A percentile compares a stretch with the other conserved stretches of the same genome.
These are phyloP conservation scores for Cavenderia fasciculata DNA, from an alignment of 78 protist species.

Conservation along the genomic window DNA sequence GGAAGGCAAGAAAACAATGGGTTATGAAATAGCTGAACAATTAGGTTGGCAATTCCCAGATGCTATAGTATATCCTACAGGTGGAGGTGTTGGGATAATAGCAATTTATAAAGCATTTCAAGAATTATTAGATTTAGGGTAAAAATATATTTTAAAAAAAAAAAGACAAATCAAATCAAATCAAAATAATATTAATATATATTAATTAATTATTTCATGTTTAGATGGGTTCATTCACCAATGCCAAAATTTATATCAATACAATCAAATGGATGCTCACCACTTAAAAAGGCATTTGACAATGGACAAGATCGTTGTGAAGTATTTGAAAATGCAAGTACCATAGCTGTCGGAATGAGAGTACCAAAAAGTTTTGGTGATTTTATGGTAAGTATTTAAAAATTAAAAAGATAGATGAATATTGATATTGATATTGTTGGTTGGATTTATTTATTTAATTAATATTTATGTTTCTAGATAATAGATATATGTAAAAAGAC, in stretches of 20 bases:
- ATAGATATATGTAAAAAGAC: background rate
- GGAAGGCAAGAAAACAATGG: constrained; percentile 28
- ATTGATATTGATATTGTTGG: background rate
- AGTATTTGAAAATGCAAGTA: background rate
- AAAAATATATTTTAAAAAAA: background rate
- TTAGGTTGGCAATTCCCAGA: background rate
- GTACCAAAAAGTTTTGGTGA: constrained; percentile 12
- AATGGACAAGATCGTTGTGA: background rate
- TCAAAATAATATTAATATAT: background rate
- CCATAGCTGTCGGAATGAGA: constrained; percentile 1
- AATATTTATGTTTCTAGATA: background rate
- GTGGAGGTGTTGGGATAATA: constrained; percentile 17
- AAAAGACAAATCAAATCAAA: background rate
- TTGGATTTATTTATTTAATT: too few species aligned
- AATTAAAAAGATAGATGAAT: background rate
- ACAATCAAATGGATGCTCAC: background rate
- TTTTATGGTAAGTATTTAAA: background rate
- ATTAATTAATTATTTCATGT: background rate
- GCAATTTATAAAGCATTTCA: constrained; percentile 21
- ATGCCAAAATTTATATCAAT: background rate
- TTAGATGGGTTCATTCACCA: background rate
- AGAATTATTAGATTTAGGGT: constrained; percentile 16
- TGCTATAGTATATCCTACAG: constrained; percentile 21
- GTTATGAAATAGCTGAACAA: constrained; percentile 21
- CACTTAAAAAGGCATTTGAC: background rate